Base-by-base conservation (phyloP, 2,329 filamentous ascomycete genomes). In the Xylariaceae sp. region DNA sequence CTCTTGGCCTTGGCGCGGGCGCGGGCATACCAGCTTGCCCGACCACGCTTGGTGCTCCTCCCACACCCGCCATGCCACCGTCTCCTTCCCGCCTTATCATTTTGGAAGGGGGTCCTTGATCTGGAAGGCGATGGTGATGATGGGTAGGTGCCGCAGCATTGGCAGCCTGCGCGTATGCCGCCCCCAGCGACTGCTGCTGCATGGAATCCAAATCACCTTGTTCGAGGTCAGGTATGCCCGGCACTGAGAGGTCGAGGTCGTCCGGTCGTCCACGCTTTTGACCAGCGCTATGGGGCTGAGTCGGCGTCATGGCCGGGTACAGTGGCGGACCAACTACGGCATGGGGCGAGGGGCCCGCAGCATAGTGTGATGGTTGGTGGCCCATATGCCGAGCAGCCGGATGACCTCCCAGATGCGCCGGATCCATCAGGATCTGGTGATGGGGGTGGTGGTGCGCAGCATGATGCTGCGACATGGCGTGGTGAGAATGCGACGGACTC, bases 11-110 rank as follows among this genome's bases (percentile, higher is more conserved):
- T 39, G 85, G 79, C 33, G 89, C 89, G 40, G 89, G 89, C 31
- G 77, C 67, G 12, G 90, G 90, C 89, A 95, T 95, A 37, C 89
- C 89, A 33, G 78, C 82, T 60, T 89, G 83, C 32, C 89, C 89
- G 38, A 95, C 88, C 34, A 95, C 83, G 56, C 84, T 93, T n/a
- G 87, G 85, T 24, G 86, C 84, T 8, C 85, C 69, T 67, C 79
- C 65, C 38, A 55, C 60, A 22, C 85, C 69, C 67, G 79, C 65
- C 38, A 54, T 60, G 19, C 64, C 64, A 39, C 64, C 56, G 30
- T 75, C 73, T 15, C 68, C 70, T 55, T 80, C 76, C 56, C 79
- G 72, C 51, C 81, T 72, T 68, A 81, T 74, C 66, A 85, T 73
- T 65, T 87, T 86, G 39, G 76, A 74, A 15, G 84, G 79, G 17